Base-by-base conservation (phyloP, 164 flowering plant genomes). In the Piper betle region DNA sequence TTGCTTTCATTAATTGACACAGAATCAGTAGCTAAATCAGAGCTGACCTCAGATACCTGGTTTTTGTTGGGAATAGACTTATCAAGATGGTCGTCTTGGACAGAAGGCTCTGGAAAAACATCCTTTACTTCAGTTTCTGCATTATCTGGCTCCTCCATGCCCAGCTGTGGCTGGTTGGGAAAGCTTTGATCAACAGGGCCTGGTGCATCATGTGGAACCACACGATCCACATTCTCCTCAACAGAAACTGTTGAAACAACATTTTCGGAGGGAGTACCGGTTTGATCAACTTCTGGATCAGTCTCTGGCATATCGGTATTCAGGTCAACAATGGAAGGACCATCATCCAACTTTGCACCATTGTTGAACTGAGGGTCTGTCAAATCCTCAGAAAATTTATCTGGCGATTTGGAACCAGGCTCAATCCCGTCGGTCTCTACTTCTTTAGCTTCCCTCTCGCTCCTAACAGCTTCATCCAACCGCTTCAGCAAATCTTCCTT, bases 21-120 rank as follows among this genome's bases (percentile, higher is more conserved):
- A 89, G 81, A 76, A 77, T 82, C 94, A 85, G 85, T 77, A 85
- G 86, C 94, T 84, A 86, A 79, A 79, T 41, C 73, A 71, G 79
- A 76, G 87, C 77, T 82, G 81, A 84, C 93, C 87, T 85, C 87
- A 82, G 88, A 76, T 87, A 92, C 98, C 96, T 87, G 96, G 73
- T 79, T 71, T 20, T 55, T 16, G 62, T 69, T 65, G 17, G 78
- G 66, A 65, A 74, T 62, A 68, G 82, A 73, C 52, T 68, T 61
- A 62, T 75, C 70, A 63, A 43, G 75, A 69, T 61, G 42, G 58
- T 62, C 73, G 64, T 73, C 79, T 38, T 64, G 63, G 52, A 38
- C 62, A 48, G 59, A 62, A 58, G 69, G 66, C 55, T 58, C 63
- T 38, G 72, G 65, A 63, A 61, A 64, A 61, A 54, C 78, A 73